phyloP scores from a whole-genome alignment of 2,329 filamentous ascomycete species.

The Phoma sp. region DNA sequence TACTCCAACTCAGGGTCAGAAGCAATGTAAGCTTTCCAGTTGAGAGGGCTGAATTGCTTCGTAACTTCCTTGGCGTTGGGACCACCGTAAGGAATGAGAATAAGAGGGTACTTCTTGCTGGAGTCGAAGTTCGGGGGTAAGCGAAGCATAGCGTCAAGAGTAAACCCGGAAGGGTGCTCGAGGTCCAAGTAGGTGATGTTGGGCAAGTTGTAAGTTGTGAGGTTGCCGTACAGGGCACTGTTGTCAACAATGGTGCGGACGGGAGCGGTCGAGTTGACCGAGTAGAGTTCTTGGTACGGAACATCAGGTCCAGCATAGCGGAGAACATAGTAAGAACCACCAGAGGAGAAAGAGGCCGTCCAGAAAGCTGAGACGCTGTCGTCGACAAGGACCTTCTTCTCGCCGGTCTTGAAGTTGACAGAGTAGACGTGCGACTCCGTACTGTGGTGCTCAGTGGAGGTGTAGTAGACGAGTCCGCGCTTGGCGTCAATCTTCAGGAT shows the following conservation, averaged over 20 bases:
- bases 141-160: conserved; percentile 68
- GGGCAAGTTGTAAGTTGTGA: conserved; percentile 67
- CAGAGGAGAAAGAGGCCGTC: conserved; percentile 69
- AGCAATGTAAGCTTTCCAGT: conserved; percentile 68
- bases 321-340: conserved; percentile 69
- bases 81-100: conserved; percentile 73
- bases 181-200: conserved; percentile 70
- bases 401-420: conserved; percentile 62
- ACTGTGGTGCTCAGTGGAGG: conserved; percentile 68
- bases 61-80: conserved; percentile 67
- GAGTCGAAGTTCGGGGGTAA: conserved; percentile 70
- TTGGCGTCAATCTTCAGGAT: conserved; percentile 66
- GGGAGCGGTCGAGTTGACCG: conserved; percentile 61
- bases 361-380: conserved; percentile 65
- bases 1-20: conserved; percentile 72
- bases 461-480: conserved; percentile 67
- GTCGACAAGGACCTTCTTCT: conserved; percentile 67
- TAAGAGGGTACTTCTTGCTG: conserved; percentile 67
- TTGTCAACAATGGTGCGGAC: conserved; percentile 68
- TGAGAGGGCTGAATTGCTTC: conserved; percentile 62
- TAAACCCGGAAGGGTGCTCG: conserved; percentile 65
- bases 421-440: conserved; percentile 73
- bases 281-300: conserved; percentile 72
- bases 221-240: conserved; percentile 60
- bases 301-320: conserved; percentile 70